Percentiles rank a stretch among this genome's conserved stretches.
These are phyloP conservation scores for Rhododendron mucronatum DNA, from an alignment of 148 eudicot genomes.

Conservation along the genomic window DNA sequence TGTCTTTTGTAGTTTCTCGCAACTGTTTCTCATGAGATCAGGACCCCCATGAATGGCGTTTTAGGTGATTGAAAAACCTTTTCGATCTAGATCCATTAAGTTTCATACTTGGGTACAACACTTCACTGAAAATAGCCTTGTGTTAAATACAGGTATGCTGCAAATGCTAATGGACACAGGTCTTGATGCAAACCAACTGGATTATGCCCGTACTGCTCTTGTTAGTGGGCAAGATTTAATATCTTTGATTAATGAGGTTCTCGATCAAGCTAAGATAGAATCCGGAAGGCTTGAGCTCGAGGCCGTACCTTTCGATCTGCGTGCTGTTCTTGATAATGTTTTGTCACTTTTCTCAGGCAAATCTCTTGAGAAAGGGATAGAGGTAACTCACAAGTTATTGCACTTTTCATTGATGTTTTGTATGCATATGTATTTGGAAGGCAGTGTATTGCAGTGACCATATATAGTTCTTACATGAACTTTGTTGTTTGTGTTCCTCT, in stretches of 20 bases:
- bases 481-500: conserved; percentile 14
- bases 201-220: conserved; percentile 82
- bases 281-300: conserved; percentile 93
- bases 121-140: not conserved
- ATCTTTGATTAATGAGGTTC: conserved; percentile 75
- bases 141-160: conserved; percentile 65
- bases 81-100: not conserved
- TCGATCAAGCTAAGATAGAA: conserved; percentile 98
- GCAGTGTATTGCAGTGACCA: not conserved
- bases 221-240: conserved; percentile 79
- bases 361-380: conserved; percentile 68
- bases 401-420: not conserved
- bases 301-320: conserved; percentile 76
- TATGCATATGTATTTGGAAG: not conserved
- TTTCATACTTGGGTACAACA: not conserved
- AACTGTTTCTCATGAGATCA: conserved; percentile 92
- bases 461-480: not conserved
- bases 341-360: conserved; percentile 68
- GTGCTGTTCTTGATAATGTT: conserved; percentile 70
- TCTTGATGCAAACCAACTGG: conserved; percentile 58
- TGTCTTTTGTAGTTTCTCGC: conserved; percentile 78
- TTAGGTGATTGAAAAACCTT: conserved; percentile 45
- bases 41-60: conserved; percentile 97
- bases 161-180: conserved; percentile 88
- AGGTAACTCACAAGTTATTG: conserved; percentile 35